A percentile compares a stretch with the other conserved stretches of the same genome.
These are phyloP conservation scores for Mediolabrus comicus DNA, from an alignment of 108 stramenopile genomes.

Conservation along the genomic window DNA sequence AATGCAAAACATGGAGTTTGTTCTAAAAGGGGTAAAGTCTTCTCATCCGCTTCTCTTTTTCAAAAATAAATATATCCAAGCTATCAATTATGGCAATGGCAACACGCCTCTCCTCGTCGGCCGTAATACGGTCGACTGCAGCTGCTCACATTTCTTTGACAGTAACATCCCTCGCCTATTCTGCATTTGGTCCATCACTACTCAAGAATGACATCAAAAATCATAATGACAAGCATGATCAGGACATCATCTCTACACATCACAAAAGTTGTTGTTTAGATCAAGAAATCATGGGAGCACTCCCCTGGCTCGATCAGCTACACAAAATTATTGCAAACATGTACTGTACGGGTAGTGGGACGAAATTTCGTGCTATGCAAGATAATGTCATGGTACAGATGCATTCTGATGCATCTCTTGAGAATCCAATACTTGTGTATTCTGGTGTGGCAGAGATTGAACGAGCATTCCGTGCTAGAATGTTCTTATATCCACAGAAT, in stretches of 20 bases:
- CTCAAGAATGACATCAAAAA: not conserved
- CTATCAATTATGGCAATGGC: not conserved
- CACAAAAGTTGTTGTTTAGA: not conserved
- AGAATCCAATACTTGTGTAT: slow-evolving; percentile 29
- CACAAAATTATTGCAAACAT: slow-evolving; percentile 25
- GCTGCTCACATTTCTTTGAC: slow-evolving; percentile 18
- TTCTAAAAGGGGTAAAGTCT: no score
- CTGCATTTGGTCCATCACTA: slow-evolving; percentile 12
- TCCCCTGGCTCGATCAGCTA: slow-evolving; percentile 42
- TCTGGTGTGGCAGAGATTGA: slow-evolving; percentile 21
- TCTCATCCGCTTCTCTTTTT: no score
- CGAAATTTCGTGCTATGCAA: not conserved
- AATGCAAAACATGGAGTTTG: no score
- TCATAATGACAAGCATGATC: not conserved
- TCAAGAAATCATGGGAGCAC: slow-evolving; percentile 3
- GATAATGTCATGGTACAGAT: slow-evolving; percentile 20
- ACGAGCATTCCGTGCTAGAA: slow-evolving; percentile 26
- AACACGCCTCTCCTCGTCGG: slow-evolving; percentile 4
- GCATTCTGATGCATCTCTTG: slow-evolving; percentile 17
- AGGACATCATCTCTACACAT: not conserved
- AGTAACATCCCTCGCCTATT: slow-evolving; percentile 21
- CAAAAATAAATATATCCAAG: no score
- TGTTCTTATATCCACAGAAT: slow-evolving; percentile 6
- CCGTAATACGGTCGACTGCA: slow-evolving; percentile 10
- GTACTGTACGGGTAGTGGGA: slow-evolving; percentile 22